Evolutionary conservation across 768 basidiomycete species (phyloP).

Genomic region (Leccinum arenicola): DNA sequence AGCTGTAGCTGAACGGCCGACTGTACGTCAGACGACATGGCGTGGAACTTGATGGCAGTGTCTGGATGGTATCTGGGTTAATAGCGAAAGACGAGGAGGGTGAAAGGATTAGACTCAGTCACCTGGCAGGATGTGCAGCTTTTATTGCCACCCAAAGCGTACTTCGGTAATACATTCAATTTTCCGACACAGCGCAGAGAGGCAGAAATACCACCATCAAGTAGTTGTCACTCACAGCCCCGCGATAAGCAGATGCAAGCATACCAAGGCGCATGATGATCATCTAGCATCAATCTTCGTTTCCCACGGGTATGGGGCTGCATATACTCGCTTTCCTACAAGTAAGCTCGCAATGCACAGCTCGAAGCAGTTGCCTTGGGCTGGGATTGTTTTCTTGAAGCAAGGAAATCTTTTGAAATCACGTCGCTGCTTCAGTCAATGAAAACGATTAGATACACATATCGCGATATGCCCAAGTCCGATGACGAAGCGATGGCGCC

Average conservation of each 20-base stretch:
- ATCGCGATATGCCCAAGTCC: no score
- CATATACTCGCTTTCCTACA: no score
- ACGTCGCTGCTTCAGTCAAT: not conserved
- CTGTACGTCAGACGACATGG: not conserved
- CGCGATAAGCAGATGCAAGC: not conserved
- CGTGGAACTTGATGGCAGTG: not conserved
- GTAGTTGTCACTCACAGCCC: no score
- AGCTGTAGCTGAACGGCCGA: not conserved
- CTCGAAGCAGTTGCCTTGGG: not conserved
- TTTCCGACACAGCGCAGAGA: not conserved
- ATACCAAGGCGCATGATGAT: not conserved
- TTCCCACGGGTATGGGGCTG: not conserved
- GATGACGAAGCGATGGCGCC: no score
- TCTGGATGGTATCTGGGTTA: not conserved
- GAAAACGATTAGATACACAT: not conserved
- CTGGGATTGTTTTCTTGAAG: not conserved
- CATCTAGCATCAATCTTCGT: not conserved
- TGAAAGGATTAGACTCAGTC: not conserved
- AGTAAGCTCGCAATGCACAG: not conserved
- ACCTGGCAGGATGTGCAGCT: not conserved
- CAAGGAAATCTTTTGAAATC: not conserved
- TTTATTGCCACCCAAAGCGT: not conserved
- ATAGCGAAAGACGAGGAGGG: not conserved
- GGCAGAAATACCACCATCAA: not conserved
- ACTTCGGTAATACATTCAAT: not conserved